These are phyloP conservation scores for Apiospora marii DNA, from an alignment of 2,329 filamentous ascomycete species.

Conservation along the genomic window DNA sequence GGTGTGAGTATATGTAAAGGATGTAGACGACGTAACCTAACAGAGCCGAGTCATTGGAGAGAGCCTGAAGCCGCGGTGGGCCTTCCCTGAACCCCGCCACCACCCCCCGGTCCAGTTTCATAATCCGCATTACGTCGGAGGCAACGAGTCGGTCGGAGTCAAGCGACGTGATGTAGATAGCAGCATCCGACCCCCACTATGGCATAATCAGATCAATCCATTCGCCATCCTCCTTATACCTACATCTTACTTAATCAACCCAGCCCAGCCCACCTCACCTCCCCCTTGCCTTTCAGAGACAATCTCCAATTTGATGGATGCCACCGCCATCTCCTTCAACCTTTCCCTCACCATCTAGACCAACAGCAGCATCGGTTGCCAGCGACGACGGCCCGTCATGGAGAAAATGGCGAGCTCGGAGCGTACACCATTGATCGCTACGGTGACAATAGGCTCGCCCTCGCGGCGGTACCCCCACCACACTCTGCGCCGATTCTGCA, in stretches of 20 bases:
- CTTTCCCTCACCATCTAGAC: not conserved
- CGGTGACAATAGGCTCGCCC: constrained; percentile 62
- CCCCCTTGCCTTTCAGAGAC: not conserved
- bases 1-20: not conserved
- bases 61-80: constrained; percentile 11
- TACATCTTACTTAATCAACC: constrained; percentile 12
- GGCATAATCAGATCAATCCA: constrained; percentile 16
- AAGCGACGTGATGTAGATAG: constrained; percentile 4
- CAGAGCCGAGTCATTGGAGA: constrained; percentile 5
- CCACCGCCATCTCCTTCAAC: not conserved
- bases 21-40: not conserved
- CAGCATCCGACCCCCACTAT: constrained; percentile 16
- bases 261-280: not conserved
- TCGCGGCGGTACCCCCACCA: constrained; percentile 65
- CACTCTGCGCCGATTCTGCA: constrained; percentile 71
- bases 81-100: constrained; percentile 6
- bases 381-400: constrained; percentile 21
- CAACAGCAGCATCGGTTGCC: constrained; percentile 1
- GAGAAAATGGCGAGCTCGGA: constrained; percentile 55
- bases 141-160: constrained; percentile 8
- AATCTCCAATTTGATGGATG: not conserved
- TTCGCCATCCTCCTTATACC: not conserved
- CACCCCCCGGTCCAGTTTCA: constrained; percentile 3
- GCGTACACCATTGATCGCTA: constrained; percentile 72
- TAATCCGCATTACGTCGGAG: constrained; percentile 18